Percentiles rank a stretch among this genome's conserved stretches.
These are phyloP conservation scores for Betula pendula DNA, from an alignment of 306 rosid species.

Conservation along the genomic window DNA sequence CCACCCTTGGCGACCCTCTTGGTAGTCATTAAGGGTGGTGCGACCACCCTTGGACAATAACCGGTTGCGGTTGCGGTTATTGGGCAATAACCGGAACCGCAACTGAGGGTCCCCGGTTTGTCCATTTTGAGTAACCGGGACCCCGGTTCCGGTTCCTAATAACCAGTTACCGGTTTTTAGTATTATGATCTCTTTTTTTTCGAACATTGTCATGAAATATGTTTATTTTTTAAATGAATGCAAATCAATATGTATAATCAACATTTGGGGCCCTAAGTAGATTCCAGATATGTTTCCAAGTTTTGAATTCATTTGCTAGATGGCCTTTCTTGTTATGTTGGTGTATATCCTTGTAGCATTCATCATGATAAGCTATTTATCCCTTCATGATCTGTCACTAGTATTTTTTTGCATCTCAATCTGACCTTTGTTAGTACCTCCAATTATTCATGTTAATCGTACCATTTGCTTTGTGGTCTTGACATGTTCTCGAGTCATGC, in stretches of 20 bases:
- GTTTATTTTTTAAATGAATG: not conserved
- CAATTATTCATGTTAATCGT: not conserved
- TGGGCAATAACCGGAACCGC: too few species aligned
- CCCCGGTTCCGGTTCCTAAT: too few species aligned
- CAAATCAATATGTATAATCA: slow-evolving; percentile 7
- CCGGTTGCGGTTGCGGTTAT: too few species aligned
- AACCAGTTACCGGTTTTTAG: too few species aligned
- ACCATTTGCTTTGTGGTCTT: not conserved
- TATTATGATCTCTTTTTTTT: too few species aligned
- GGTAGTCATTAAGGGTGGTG: too few species aligned
- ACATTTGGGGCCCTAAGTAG: not conserved
- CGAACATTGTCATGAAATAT: slow-evolving; percentile 10
- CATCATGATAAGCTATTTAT: not conserved
- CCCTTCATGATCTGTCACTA: not conserved
- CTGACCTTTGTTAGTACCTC: not conserved
- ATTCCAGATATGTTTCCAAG: not conserved
- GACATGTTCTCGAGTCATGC: not conserved
- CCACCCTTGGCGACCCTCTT: too few species aligned
- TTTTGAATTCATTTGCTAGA: not conserved
- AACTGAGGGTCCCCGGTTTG: too few species aligned
- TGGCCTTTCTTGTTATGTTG: not conserved
- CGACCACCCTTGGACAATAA: too few species aligned
- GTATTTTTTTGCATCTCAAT: not conserved
- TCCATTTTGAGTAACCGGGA: too few species aligned
- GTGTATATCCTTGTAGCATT: not conserved